A percentile compares a stretch with the other conserved stretches of the same genome.
phyloP scores from a whole-genome alignment of 257 asterid species.

The Solanum gracilifrons region DNA sequence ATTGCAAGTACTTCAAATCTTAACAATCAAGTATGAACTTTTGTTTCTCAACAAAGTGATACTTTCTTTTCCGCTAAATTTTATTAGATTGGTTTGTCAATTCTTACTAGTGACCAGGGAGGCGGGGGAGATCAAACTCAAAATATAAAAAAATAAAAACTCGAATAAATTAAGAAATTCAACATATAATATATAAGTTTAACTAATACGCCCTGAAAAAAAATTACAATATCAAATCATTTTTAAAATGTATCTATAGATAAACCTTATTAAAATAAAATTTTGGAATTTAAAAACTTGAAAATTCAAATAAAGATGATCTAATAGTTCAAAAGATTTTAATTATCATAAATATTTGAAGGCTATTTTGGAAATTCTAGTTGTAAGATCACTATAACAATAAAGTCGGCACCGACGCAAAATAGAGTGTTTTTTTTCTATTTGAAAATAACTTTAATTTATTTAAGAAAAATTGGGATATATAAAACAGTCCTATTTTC shows the following conservation, averaged over 20 bases:
- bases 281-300: background rate
- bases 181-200: background rate
- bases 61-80: too few species aligned
- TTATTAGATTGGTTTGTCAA: too few species aligned
- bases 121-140: too few species aligned
- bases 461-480: background rate
- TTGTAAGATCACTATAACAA: background rate
- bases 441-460: too few species aligned
- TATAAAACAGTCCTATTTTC: too few species aligned
- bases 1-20: fast-evolving
- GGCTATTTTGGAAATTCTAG: background rate
- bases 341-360: background rate
- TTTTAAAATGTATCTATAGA: background rate
- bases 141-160: too few species aligned
- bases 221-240: too few species aligned
- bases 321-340: background rate
- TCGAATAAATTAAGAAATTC: background rate
- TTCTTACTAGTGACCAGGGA: too few species aligned
- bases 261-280: background rate
- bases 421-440: too few species aligned
- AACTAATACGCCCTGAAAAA: background rate
- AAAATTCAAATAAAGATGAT: background rate
- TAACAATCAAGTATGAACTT: background rate
- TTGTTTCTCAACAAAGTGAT: background rate
- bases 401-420: background rate